Conservation (phyloP, 768 basidiomycete species). For the Grammothele lineata region DNA sequence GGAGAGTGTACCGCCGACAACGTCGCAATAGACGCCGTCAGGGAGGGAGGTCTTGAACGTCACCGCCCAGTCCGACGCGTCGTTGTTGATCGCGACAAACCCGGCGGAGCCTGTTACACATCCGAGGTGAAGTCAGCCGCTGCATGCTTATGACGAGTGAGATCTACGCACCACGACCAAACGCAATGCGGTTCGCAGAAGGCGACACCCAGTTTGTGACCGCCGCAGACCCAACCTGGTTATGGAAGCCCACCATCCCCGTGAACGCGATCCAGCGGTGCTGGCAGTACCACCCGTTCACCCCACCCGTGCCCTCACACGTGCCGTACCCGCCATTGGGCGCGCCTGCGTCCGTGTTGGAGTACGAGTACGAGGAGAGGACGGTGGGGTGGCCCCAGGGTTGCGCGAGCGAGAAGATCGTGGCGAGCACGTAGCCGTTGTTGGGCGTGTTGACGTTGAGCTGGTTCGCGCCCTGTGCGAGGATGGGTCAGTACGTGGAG, state of each 20-base stretch:
- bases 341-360: conserved; percentile 49
- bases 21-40: conserved; percentile 60
- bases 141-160: too few relatives aligned
- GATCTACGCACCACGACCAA: conserved; percentile 56
- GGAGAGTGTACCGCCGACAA: conserved; percentile 44
- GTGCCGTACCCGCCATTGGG: conserved; percentile 57
- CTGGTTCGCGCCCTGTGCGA: conserved; percentile 41
- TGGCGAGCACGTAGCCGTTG: conserved; percentile 59
- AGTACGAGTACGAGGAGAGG: conserved; percentile 53
- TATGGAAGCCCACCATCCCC: conserved; percentile 60
- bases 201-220: conserved; percentile 58
- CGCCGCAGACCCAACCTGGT: conserved; percentile 47
- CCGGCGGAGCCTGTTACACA: conserved; percentile 41
- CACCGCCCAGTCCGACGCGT: conserved; percentile 47
- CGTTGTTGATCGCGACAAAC: conserved; percentile 68
- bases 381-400: conserved; percentile 64
- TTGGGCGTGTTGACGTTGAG: conserved; percentile 56
- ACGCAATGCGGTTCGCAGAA: conserved; percentile 57
- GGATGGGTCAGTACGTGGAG: background rate
- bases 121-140: too few relatives aligned
- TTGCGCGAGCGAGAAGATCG: conserved; percentile 62
- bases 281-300: conserved; percentile 60
- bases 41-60: conserved; percentile 60
- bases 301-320: conserved; percentile 46
- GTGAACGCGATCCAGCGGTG: conserved; percentile 54